A percentile compares a stretch with the other conserved stretches of the same genome.
phyloP scores from a whole-genome alignment of 257 asterid species.

The Primulina eburnea region DNA sequence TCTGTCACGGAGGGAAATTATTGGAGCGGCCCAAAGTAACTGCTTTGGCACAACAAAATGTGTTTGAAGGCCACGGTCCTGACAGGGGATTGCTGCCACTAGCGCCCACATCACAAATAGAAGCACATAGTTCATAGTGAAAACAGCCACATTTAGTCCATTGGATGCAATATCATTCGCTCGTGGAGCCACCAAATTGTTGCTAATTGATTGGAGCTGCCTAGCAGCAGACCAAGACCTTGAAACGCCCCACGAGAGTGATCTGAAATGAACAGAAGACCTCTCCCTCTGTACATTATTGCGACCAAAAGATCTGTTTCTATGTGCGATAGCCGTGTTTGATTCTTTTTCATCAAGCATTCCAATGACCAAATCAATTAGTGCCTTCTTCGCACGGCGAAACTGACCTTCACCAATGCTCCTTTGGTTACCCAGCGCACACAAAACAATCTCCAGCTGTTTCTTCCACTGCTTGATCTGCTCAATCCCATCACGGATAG shows the following conservation, averaged over 20 bases:
- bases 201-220: conserved; percentile 83
- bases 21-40: conserved; percentile 59
- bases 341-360: conserved; percentile 44
- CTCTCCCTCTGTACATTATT: conserved; percentile 37
- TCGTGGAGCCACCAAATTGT: conserved; percentile 56
- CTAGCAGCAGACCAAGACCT: conserved; percentile 91
- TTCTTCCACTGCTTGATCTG: conserved; percentile 60
- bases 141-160: conserved; percentile 66
- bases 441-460: conserved; percentile 60
- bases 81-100: conserved; percentile 97
- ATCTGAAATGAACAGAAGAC: conserved; percentile 59
- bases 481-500: conserved; percentile 70
- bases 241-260: conserved; percentile 95
- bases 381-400: conserved; percentile 68
- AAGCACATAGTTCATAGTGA: conserved; percentile 76
- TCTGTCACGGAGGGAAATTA: conserved; percentile 72
- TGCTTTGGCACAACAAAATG: conserved; percentile 58
- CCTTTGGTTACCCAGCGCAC: conserved; percentile 49
- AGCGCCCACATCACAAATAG: conserved; percentile 87
- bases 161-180: conserved; percentile 53
- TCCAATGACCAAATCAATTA: conserved; percentile 51
- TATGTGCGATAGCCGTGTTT: conserved; percentile 42
- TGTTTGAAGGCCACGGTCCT: conserved; percentile 85
- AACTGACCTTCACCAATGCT: conserved; percentile 67
- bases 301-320: conserved; percentile 84